Percentiles rank a stretch among this genome's conserved stretches.
Conservation (phyloP, 768 basidiomycete genomes). For the Lyophyllum atratum region DNA sequence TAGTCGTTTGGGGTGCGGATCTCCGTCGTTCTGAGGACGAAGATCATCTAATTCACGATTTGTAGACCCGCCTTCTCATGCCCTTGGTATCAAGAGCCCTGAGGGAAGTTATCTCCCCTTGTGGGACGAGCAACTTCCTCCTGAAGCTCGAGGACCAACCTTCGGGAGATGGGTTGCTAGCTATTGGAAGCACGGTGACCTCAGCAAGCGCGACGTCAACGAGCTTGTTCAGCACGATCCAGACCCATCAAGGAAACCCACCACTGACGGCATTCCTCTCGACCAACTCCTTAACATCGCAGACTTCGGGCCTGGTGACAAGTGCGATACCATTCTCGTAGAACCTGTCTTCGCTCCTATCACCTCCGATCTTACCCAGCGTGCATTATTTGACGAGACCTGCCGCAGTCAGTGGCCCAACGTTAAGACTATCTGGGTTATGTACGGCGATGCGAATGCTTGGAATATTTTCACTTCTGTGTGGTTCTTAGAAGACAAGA, state of each 20-base stretch:
- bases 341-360: background rate
- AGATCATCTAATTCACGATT: background rate
- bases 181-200: conserved; percentile 5
- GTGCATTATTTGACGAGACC: background rate
- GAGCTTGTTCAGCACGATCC: background rate
- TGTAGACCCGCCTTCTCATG: conserved; percentile 2
- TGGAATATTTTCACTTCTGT: conserved; percentile 5
- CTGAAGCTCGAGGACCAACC: background rate
- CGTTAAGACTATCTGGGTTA: background rate
- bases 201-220: background rate
- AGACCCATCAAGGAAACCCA: background rate
- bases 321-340: background rate
- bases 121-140: conserved; percentile 4
- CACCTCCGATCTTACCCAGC: conserved; percentile 2
- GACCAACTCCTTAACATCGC: background rate
- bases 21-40: too few species aligned
- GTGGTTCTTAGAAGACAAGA: conserved; percentile 6
- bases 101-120: background rate
- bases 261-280: background rate
- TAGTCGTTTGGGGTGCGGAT: too few species aligned
- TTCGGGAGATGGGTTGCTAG: conserved; percentile 10
- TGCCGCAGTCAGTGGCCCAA: conserved; percentile 2
- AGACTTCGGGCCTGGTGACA: background rate
- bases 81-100: conserved; percentile 7
- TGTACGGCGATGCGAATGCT: conserved; percentile 7